Evolutionary conservation across 257 asterid genomes (phyloP).

Genomic region (Nicotiana attenuata): DNA sequence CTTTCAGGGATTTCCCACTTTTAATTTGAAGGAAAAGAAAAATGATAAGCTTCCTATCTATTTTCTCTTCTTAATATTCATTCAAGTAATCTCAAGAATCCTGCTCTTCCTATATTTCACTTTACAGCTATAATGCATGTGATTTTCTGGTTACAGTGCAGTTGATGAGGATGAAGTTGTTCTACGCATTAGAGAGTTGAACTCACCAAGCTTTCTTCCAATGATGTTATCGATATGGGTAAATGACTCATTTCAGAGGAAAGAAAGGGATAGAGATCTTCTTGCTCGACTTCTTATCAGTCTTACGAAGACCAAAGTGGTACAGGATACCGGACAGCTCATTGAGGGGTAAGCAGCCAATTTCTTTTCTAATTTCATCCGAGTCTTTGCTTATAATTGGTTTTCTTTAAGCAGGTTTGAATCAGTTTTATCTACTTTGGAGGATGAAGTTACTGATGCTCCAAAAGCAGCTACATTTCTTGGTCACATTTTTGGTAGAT

Average conservation of each 20-base stretch:
- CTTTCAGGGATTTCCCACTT: not conserved
- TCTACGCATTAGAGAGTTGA: conserved; percentile 16
- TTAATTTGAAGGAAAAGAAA: not conserved
- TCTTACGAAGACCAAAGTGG: conserved; percentile 15
- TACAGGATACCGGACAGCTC: conserved; percentile 12
- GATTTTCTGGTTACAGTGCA: conserved; percentile 12
- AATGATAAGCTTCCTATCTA: not conserved
- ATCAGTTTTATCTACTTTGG: conserved; percentile 47
- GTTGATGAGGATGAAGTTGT: conserved; percentile 19
- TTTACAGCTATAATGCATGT: not conserved
- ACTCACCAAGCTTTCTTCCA: conserved; percentile 14
- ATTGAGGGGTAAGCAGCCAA: conserved; percentile 16
- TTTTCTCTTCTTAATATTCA: not conserved
- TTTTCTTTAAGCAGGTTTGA: conserved; percentile 40
- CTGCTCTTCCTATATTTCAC: not conserved
- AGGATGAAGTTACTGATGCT: conserved; percentile 70
- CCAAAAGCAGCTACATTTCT: conserved; percentile 63
- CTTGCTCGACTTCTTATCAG: conserved; percentile 13
- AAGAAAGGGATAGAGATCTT: conserved; percentile 17
- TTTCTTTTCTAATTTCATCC: not conserved
- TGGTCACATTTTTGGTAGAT: conserved; percentile 43
- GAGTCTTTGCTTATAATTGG: not conserved
- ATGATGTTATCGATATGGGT: conserved; percentile 14
- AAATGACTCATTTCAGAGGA: conserved; percentile 19
- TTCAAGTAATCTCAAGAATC: not conserved